Evolutionary conservation across 768 basidiomycete species (phyloP).

Genomic region (Lactifluus subvellereus): DNA sequence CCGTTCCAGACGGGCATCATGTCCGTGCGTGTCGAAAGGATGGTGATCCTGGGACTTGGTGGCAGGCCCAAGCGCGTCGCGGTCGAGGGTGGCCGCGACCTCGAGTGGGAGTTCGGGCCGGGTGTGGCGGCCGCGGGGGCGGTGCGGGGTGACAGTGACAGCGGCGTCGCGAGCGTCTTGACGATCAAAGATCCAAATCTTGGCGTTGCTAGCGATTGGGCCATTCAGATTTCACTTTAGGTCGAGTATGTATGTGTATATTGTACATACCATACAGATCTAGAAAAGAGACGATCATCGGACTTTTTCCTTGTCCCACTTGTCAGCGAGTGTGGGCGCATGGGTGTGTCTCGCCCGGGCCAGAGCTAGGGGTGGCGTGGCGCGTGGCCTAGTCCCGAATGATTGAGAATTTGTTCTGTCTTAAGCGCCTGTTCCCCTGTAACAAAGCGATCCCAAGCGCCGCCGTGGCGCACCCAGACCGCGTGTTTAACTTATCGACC

Average conservation of each 20-base stretch:
- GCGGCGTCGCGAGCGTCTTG: conserved; percentile 61
- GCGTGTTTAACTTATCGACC: conserved; percentile 17
- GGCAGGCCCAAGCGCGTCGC: conserved; percentile 57
- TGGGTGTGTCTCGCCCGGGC: neutral
- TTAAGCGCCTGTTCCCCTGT: conserved; percentile 7
- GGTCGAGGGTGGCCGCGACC: conserved; percentile 40
- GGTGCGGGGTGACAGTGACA: conserved; percentile 49
- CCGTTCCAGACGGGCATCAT: conserved; percentile 59
- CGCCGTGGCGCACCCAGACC: neutral
- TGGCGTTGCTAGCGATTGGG: conserved; percentile 58
- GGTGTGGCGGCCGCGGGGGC: conserved; percentile 46
- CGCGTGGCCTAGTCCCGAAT: neutral
- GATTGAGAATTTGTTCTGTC: neutral
- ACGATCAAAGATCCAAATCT: conserved; percentile 71
- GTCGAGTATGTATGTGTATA: neutral
- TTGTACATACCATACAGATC: too few relatives aligned
- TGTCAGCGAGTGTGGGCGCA: too few relatives aligned
- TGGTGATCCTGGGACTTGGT: conserved; percentile 71
- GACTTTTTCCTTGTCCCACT: too few relatives aligned
- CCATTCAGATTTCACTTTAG: conserved; percentile 37
- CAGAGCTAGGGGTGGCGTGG: conserved; percentile 9
- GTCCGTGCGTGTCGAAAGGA: conserved; percentile 72
- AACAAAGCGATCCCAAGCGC: conserved; percentile 6
- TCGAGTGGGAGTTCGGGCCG: conserved; percentile 63
- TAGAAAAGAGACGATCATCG: too few relatives aligned